Evolutionary conservation across 371 early-diverging fungal species (phyloP), one percentile per base, ranked within the genome.

Genomic region (Basidiobolus heterosporus): DNA sequence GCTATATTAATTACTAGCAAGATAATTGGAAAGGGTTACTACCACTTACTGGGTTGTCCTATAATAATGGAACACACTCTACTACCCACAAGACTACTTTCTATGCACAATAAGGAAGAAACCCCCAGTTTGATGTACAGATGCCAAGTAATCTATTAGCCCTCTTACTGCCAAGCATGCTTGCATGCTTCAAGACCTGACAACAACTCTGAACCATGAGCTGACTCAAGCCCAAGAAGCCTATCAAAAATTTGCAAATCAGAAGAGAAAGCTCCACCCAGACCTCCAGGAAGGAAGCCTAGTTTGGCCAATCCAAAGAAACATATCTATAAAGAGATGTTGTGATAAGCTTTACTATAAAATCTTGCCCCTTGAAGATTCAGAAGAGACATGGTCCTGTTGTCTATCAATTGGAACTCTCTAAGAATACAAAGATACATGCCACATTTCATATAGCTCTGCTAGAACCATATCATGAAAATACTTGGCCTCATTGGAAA

Each of bases 11-110:
- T 35, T 60, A 68, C 8, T 47, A 60, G 22, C 69, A 74, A 52
- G 50, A 60, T 40, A 46, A 72, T 39, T 76, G 74, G 75, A 53
- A 43, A 2, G 17, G 54, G 1, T 51, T 53, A 1, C 50, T 80
- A 5, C 61, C 69, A 1, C 38, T 65, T 0, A 60, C 64, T 0
- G 67, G 74, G 44, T 72, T 77, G 45, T 61, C 64, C 8, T 68
- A 60, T 48, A 74, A 80, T 52, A 65, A 66, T 38, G 15, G 59
- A 0, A 37, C 37, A 8, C 58, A 70, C 14, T 20, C 49, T 0
- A 46, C 57, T 6, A 74, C 58, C 3, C 42, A 44, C 2, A n/a
- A 21, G 8, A 45, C 59, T 6, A 58, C 67, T 1, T 66, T 66
- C 42, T 57, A 37, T 41, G 35, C 55, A 2, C 54, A 53, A 17